These are phyloP conservation scores for Verticillium klebahnii DNA, from an alignment of 2,329 filamentous ascomycete species.

Conservation along the genomic window DNA sequence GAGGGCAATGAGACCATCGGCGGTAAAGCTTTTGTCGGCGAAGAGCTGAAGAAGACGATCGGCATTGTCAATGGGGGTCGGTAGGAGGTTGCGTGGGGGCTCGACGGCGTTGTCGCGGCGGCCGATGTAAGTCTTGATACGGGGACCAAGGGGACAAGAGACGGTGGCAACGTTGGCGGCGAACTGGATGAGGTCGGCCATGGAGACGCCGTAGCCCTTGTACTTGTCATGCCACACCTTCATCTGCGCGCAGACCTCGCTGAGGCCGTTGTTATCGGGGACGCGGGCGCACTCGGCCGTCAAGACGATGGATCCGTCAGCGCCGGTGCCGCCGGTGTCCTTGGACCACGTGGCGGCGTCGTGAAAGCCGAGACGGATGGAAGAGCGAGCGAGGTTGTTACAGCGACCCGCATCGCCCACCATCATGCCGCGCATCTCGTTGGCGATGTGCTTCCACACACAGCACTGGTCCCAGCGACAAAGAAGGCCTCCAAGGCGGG, in stretches of 20 bases:
- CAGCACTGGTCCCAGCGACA: slow-evolving; percentile 37
- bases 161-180: slow-evolving; percentile 45
- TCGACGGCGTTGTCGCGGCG: slow-evolving; percentile 38
- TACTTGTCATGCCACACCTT: slow-evolving; percentile 35
- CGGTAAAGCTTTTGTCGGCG: slow-evolving; percentile 46
- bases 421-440: slow-evolving; percentile 32
- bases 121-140: slow-evolving; percentile 46
- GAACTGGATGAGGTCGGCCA: slow-evolving; percentile 52
- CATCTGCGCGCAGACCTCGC: slow-evolving; percentile 35
- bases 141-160: slow-evolving; percentile 39
- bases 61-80: slow-evolving; percentile 36
- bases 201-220: slow-evolving; percentile 35
- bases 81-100: slow-evolving; percentile 36
- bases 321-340: slow-evolving; percentile 33
- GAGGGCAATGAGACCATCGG: slow-evolving; percentile 46
- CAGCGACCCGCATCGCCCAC: slow-evolving; percentile 32
- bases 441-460: slow-evolving; percentile 37
- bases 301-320: slow-evolving; percentile 40
- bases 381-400: slow-evolving; percentile 36
- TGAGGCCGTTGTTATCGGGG: slow-evolving; percentile 42
- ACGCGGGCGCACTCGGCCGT: slow-evolving; percentile 30
- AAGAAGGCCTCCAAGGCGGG: slow-evolving; percentile 18
- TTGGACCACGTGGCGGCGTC: slow-evolving; percentile 41
- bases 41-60: slow-evolving; percentile 45
- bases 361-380: slow-evolving; percentile 43